Conservation (phyloP, 306 rosid species). For the Quercus parvula region DNA sequence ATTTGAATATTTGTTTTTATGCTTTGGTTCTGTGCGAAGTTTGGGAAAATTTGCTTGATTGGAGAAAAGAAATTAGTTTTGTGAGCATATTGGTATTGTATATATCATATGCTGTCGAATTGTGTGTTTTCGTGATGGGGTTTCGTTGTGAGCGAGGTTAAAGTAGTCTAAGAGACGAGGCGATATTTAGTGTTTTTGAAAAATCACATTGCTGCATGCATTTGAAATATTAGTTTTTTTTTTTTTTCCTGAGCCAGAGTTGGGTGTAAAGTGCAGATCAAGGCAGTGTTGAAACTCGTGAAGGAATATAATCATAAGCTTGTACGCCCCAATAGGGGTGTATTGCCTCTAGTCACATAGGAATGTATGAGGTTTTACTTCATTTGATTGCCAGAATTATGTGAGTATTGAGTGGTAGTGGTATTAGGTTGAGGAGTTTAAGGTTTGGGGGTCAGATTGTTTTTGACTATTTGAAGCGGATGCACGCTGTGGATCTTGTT, state of each 20-base stretch:
- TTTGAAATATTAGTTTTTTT: no score
- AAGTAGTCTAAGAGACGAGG: slow-evolving; percentile 26
- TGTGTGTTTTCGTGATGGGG: slow-evolving; percentile 34
- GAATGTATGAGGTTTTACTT: slow-evolving; percentile 33
- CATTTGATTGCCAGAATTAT: slow-evolving; percentile 41
- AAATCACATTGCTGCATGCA: no score
- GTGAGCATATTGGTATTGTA: no score
- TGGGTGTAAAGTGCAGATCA: slow-evolving; percentile 40
- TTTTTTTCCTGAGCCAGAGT: slow-evolving; percentile 10
- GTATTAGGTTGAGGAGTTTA: slow-evolving; percentile 34
- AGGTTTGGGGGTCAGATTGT: slow-evolving; percentile 33
- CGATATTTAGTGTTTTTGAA: neutral
- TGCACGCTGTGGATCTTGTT: slow-evolving; percentile 28
- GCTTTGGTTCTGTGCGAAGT: no score
- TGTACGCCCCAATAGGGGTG: slow-evolving; percentile 31
- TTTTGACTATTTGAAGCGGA: slow-evolving; percentile 32
- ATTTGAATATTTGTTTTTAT: no score
- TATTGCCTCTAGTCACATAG: slow-evolving; percentile 36
- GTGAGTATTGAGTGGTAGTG: slow-evolving; percentile 10
- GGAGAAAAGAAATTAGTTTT: no score
- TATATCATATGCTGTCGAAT: slow-evolving; percentile 35
- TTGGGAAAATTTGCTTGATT: no score
- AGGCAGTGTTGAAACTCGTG: slow-evolving; percentile 25
- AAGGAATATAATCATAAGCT: slow-evolving; percentile 39
- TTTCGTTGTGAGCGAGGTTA: slow-evolving; percentile 24